Conservation (phyloP, 192 early-diverging fungal genomes). For the Backusella liffmaniae region DNA sequence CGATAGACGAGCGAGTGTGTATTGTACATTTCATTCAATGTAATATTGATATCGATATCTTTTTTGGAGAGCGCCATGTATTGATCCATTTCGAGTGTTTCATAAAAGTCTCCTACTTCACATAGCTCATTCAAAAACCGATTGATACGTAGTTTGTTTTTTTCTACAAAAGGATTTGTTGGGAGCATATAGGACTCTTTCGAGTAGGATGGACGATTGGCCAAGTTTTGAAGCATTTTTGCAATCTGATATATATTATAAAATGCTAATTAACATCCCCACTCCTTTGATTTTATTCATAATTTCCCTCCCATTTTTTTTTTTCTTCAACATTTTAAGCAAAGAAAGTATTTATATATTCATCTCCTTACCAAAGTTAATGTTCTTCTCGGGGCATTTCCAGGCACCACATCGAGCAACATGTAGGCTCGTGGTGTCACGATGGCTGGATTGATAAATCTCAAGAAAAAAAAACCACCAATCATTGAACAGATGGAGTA, state of each 20-base stretch:
- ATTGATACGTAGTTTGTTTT: constrained; percentile 82
- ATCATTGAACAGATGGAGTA: constrained; percentile 90
- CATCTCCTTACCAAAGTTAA: constrained; percentile 67
- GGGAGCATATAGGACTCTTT: constrained; percentile 93
- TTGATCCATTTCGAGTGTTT: constrained; percentile 97
- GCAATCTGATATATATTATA: constrained; percentile 57
- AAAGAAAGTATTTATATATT: background rate
- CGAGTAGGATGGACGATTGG: constrained; percentile 89
- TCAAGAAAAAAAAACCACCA: constrained; percentile 96
- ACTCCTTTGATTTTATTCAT: background rate
- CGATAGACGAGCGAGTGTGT: constrained; percentile 83
- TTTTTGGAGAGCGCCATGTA: constrained; percentile 94
- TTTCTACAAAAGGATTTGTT: constrained; percentile 89
- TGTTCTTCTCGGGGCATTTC: constrained; percentile 79
- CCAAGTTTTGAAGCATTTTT: constrained; percentile 93
- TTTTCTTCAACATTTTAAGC: background rate
- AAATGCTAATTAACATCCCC: background rate
- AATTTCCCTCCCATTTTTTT: background rate
- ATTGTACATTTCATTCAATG: constrained; percentile 93
- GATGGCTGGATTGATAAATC: constrained; percentile 96
- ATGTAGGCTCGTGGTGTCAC: constrained; percentile 94
- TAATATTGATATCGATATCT: constrained; percentile 85
- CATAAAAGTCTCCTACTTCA: constrained; percentile 94
- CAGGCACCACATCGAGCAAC: constrained; percentile 80
- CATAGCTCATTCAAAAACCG: constrained; percentile 89